A percentile compares a stretch with the other conserved stretches of the same genome.
These are phyloP conservation scores for Pharus latifolius DNA, from an alignment of 176 grass and related monocot genomes.

Conservation along the genomic window DNA sequence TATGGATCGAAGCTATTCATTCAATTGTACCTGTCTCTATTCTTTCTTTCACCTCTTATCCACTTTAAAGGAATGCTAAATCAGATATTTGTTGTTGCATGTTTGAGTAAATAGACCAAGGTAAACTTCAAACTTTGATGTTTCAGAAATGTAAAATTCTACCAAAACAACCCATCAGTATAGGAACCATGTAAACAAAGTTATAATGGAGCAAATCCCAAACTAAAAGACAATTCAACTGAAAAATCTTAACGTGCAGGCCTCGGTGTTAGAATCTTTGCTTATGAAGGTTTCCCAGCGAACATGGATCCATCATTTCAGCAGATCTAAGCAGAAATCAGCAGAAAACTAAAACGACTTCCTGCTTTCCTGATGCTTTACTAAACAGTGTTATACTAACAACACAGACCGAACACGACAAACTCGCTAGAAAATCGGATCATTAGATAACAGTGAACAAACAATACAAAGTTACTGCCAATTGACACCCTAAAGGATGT, in stretches of 20 bases:
- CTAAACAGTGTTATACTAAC: no score
- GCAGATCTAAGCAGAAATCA: no score
- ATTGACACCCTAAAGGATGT: background rate
- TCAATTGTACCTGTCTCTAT: background rate
- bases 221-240: background rate
- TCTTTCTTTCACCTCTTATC: no score
- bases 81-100: no score
- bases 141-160: no score
- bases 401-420: background rate
- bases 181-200: no score
- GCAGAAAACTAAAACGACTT: no score
- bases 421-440: background rate
- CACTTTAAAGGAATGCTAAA: background rate
- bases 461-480: background rate
- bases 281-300: background rate
- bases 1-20: slow-evolving; percentile 30
- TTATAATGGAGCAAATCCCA: background rate
- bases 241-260: background rate
- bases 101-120: no score
- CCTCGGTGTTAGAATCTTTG: background rate
- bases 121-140: background rate
- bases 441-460: background rate
- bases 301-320: no score
- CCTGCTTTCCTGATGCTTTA: no score
- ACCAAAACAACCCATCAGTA: no score